phyloP scores from a whole-genome alignment of 2,329 filamentous ascomycete species.

The Madurella fahalii region DNA sequence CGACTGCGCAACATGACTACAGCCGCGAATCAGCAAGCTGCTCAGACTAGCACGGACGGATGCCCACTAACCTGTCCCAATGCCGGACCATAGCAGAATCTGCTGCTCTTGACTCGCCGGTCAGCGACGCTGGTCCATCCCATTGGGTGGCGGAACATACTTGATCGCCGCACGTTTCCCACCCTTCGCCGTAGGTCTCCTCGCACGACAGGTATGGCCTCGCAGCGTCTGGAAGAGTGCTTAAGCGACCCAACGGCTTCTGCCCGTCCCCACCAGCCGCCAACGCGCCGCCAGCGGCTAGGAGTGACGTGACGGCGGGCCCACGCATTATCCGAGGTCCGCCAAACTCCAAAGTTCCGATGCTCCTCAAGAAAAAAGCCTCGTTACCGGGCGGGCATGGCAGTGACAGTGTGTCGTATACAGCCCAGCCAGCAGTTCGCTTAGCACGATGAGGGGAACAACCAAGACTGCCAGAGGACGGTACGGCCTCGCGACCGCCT shows the following conservation, averaged over 20 bases:
- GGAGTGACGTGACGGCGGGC: not conserved
- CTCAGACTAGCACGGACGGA: too few species aligned
- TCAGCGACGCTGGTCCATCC: not conserved
- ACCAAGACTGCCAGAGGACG: too few species aligned
- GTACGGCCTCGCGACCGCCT: too few species aligned
- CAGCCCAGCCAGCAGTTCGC: too few species aligned
- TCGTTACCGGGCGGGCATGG: not conserved
- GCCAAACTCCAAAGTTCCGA: not conserved
- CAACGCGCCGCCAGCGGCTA: not conserved
- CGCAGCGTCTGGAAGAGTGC: conserved; percentile 1
- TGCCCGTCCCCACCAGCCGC: not conserved
- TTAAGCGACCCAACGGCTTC: not conserved
- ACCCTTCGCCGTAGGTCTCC: conserved; percentile 33
- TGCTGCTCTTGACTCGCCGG: conserved; percentile 19
- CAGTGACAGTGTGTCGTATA: not conserved
- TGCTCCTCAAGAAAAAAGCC: not conserved
- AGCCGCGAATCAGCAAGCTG: not conserved
- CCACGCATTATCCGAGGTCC: not conserved
- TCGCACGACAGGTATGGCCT: conserved; percentile 32
- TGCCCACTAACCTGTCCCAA: conserved; percentile 31
- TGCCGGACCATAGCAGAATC: conserved; percentile 34
- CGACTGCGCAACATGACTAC: conserved; percentile 35
- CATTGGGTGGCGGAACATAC: not conserved
- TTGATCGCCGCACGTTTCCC: conserved; percentile 30
- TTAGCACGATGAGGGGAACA: too few species aligned